Evolutionary conservation across 306 rosid species (phyloP), one percentile per base, ranked within the genome.

Genomic region (Pterocarpus macrocarpus): DNA sequence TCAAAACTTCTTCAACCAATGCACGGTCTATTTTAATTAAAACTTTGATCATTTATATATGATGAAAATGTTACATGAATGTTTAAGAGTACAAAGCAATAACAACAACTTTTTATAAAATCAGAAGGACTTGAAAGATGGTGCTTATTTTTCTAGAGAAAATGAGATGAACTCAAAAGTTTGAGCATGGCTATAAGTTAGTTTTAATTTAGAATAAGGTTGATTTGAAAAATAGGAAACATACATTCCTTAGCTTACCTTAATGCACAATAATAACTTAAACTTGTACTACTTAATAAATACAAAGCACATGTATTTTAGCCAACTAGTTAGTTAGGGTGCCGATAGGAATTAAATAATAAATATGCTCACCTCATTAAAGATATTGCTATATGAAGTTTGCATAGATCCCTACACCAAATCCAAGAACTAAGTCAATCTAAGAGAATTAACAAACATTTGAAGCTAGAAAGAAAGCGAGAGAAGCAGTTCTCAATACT

Each of bases 391-490:
- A 55, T 57, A 72, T 80, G 97, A 93, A 57, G 84, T 85, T 87
- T 91, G 93, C 84, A 88, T 75, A 41, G 88, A 95, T 38, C 98
- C 98, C 99, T 95, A 59, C 81, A 85, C 61, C 82, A 85, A 85
- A 68, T 33, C 67, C 70, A 56, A 11, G 15, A 83, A 66, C 82
- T 68, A 82, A 76, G 79, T 77, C 62, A 89, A 73, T 70, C 16
- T 41, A 38, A 9, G 50, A 80, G 28, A 22, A 56, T 61, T 64
- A 81, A 81, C 44, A 17, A 22, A 38, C 49, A 65, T 49, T 72
- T 32, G 59, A 62, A 53, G 67, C 7, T 8, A 52, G 15, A 50
- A 22, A 43, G 56, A 73, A 22, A 41, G 33, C 44, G 32, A 77
- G 1, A 10, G 12, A 66, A 74, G 28, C 28, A 22, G 0, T 22